A percentile compares a stretch with the other conserved stretches of the same genome.
These are phyloP conservation scores for Astragalus membranaceus DNA, from an alignment of 306 rosid species.

Conservation along the genomic window DNA sequence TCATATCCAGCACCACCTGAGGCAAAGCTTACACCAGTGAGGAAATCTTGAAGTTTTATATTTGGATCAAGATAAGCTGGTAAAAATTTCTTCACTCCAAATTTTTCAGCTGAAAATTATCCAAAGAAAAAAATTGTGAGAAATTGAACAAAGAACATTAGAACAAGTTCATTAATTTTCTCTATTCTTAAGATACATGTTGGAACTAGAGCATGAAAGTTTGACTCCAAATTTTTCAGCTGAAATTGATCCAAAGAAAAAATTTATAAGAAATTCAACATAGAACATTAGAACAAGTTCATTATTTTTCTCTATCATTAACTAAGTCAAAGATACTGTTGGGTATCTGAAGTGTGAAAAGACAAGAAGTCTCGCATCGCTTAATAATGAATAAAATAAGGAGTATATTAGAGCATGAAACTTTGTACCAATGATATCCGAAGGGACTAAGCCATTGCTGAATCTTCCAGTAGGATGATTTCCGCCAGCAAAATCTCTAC, in stretches of 20 bases:
- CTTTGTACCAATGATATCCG: slow-evolving; percentile 51
- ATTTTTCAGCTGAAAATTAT: slow-evolving; percentile 42
- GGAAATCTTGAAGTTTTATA: slow-evolving; percentile 47
- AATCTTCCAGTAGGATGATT: slow-evolving; percentile 57
- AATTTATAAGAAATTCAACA: background rate
- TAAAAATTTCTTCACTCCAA: slow-evolving; percentile 56
- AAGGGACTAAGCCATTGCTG: slow-evolving; percentile 55
- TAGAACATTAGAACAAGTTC: background rate
- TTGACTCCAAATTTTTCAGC: slow-evolving; percentile 61
- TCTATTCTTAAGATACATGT: no score
- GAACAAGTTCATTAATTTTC: no score
- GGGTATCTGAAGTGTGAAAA: no score
- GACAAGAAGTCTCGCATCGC: no score
- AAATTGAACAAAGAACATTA: background rate
- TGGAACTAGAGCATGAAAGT: no score
- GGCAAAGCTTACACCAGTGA: slow-evolving; percentile 77
- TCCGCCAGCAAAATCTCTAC: slow-evolving; percentile 46
- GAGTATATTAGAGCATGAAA: background rate
- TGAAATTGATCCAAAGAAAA: slow-evolving; percentile 14
- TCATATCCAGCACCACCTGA: slow-evolving; percentile 82
- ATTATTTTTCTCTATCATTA: no score
- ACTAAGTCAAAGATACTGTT: no score
- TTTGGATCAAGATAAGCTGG: slow-evolving; percentile 66
- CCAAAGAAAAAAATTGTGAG: background rate
- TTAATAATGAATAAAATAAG: no score